Base-by-base conservation (phyloP, 768 basidiomycete genomes). In the Leccinum uliginosum region DNA sequence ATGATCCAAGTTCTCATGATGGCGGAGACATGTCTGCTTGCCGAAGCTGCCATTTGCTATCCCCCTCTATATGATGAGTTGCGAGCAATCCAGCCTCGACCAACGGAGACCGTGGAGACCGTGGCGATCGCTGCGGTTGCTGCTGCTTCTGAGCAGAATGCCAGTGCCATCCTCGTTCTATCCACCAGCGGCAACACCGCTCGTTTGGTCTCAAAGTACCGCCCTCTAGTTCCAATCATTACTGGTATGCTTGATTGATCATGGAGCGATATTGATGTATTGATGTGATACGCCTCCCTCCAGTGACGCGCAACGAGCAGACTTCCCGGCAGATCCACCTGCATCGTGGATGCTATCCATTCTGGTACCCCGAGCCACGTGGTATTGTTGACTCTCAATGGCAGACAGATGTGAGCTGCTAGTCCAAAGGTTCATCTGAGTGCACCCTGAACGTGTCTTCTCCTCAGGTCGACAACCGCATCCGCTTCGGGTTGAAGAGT, bases 11-110 rank as follows among this genome's bases (percentile, higher is more conserved):
- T 99, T 62, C 82, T 93, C 65, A 96, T 98, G 96, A 99, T 99
- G 97, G 97, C 96, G 52, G 97, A 99, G 80, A 98, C 95, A 3
- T 98, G 96, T 72, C 81, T 93, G 67, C 87, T 99, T 61, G 96
- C 97, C 56, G 97, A 99, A 76, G 83, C 89, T 48, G 89, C 96
- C 32, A 92, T 96, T 74, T 94, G 91, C 79, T 95, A 98, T 71
- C 91, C 92, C 43, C 91, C 94, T 57, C 77, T 98, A 51, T 98
- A 91, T 70, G 91, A 97, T 67, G 93, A 96, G 65, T 78, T 98
- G 60, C 84, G 85, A 58, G 73, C 80, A 40, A 80, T 89, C 62
- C 89, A 93, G 58, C 79, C 84, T 56, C 86, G 91, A 53, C 97
- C 97, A 38, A 98, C 96, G 34, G 86, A 87, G 67, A 98, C 97